Percentiles rank a stretch among this genome's conserved stretches.
These are phyloP conservation scores for Keithomyces neogunnii DNA, from an alignment of 2,329 filamentous ascomycete species.

Conservation along the genomic window DNA sequence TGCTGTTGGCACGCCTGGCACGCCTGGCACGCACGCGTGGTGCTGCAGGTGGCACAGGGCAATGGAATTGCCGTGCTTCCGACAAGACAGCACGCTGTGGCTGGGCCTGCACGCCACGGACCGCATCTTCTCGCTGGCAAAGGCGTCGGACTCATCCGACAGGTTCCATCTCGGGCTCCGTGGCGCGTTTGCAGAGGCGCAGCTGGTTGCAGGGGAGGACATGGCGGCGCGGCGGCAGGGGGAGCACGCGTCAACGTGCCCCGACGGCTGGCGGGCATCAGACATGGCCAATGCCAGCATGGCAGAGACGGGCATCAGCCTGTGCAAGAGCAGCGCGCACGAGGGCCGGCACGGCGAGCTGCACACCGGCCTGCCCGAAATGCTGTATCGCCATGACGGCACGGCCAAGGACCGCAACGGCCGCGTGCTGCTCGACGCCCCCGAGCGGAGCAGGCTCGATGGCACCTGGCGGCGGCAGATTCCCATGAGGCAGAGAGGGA, in stretches of 20 bases:
- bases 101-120: constrained; percentile 26
- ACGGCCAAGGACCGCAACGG: background rate
- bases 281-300: constrained; percentile 13
- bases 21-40: constrained; percentile 18
- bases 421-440: background rate
- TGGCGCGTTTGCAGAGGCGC: constrained; percentile 37
- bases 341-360: constrained; percentile 7
- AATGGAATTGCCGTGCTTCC: constrained; percentile 33
- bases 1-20: constrained; percentile 20
- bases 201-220: constrained; percentile 19
- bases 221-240: constrained; percentile 17
- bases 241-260: background rate
- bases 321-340: constrained; percentile 8
- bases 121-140: constrained; percentile 37
- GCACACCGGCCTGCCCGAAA: constrained; percentile 14
- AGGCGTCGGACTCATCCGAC: constrained; percentile 35
- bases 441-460: constrained; percentile 7
- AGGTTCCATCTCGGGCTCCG: constrained; percentile 42
- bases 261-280: background rate
- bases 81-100: constrained; percentile 41
- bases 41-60: constrained; percentile 40
- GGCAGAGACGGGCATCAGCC: constrained; percentile 23
- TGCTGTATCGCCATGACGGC: constrained; percentile 8
- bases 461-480: constrained; percentile 9
- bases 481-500: background rate